These are phyloP conservation scores for Scopulariopsis brevicaulis DNA, from an alignment of 2,329 filamentous ascomycete species.

Conservation along the genomic window DNA sequence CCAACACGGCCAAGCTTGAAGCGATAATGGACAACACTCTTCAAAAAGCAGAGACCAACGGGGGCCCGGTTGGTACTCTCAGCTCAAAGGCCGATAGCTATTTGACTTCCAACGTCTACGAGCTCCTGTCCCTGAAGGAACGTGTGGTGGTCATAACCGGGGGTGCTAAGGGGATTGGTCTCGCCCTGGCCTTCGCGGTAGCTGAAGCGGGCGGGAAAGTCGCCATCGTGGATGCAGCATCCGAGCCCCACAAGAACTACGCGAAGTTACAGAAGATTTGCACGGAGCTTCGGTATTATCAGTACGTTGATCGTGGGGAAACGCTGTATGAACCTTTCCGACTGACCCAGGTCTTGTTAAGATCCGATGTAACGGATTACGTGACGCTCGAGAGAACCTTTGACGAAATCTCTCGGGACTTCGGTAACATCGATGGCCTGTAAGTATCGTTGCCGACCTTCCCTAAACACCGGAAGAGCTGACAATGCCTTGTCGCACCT, in stretches of 20 bases:
- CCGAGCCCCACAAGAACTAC: conserved; percentile 3
- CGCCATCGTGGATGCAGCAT: conserved; percentile 30
- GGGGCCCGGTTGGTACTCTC: too few species aligned
- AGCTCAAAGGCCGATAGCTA: neutral
- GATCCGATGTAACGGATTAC: conserved; percentile 11
- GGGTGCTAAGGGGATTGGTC: conserved; percentile 55
- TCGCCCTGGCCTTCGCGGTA: conserved; percentile 50
- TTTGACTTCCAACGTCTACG: neutral
- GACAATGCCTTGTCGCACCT: neutral
- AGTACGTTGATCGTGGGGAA: neutral
- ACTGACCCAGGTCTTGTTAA: neutral
- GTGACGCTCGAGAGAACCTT: conserved; percentile 10
- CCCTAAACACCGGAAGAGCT: neutral
- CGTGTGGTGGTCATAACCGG: conserved; percentile 43
- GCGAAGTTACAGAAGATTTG: conserved; percentile 5
- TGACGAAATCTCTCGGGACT: conserved; percentile 9
- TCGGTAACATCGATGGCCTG: conserved; percentile 12
- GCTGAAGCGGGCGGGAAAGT: conserved; percentile 64
- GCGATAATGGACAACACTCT: neutral
- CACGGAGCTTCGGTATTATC: conserved; percentile 5
- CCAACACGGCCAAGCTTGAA: too few species aligned
- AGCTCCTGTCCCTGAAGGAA: neutral
- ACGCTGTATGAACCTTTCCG: neutral
- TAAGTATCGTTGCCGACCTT: conserved; percentile 1
- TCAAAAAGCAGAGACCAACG: neutral